Evolutionary conservation across 106 monocot species (phyloP).

Genomic region (Alisma plantagoaquatica): DNA sequence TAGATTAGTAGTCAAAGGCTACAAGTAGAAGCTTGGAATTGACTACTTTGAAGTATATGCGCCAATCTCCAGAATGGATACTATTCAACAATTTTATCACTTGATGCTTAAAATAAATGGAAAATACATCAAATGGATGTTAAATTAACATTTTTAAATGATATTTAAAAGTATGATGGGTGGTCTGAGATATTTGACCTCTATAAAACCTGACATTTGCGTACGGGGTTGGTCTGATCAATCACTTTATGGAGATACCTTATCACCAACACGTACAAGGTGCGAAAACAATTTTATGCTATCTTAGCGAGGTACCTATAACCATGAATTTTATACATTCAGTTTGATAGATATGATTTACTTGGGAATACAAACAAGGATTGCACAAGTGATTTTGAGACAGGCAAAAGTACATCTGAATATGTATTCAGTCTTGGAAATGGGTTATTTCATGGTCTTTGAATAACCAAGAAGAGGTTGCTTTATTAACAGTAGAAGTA

Average conservation of each 20-base stretch:
- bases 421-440: background rate
- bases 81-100: background rate
- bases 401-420: background rate
- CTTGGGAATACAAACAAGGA: background rate
- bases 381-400: background rate
- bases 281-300: too few species aligned
- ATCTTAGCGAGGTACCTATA: too few species aligned
- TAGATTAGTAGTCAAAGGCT: too few species aligned
- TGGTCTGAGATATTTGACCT: too few species aligned
- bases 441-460: background rate
- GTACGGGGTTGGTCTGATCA: too few species aligned
- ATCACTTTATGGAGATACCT: too few species aligned
- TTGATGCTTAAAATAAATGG: background rate
- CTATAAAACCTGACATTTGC: too few species aligned
- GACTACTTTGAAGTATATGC: constrained; percentile 3
- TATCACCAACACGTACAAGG: too few species aligned
- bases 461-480: background rate
- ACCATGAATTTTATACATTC: too few species aligned
- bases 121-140: constrained; percentile 2
- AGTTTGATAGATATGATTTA: too few species aligned
- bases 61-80: background rate
- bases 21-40: background rate
- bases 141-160: background rate
- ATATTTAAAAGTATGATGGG: too few species aligned
- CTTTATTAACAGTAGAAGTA: background rate